Percentiles rank a stretch among this genome's conserved stretches.
Evolutionary conservation across 176 grass and related monocot genomes (phyloP).

Genomic region (Oryza coarctata): DNA sequence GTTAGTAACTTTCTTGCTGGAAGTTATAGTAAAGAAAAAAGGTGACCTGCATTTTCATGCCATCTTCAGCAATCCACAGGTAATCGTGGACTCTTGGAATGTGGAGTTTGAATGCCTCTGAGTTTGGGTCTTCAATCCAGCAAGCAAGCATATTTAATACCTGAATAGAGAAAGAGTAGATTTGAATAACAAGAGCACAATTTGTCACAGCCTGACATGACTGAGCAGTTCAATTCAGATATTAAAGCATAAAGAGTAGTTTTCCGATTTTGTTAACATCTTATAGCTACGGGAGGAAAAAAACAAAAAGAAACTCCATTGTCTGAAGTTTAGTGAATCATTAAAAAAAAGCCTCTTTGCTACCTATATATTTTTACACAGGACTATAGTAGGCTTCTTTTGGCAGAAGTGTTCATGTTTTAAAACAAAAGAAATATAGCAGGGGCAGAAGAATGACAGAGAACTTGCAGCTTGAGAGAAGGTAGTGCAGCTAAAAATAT

Average conservation of each 20-base stretch:
- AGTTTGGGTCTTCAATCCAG: conserved; percentile 95
- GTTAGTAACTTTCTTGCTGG: neutral
- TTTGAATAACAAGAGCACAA: neutral
- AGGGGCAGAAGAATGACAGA: neutral
- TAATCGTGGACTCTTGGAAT: conserved; percentile 78
- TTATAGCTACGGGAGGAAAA: neutral
- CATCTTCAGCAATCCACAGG: conserved; percentile 97
- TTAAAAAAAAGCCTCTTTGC: conserved; percentile 37
- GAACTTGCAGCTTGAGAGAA: neutral
- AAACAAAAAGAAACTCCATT: neutral
- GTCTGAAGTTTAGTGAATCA: neutral
- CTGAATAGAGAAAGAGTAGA: conserved; percentile 39
- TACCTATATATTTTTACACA: conserved; percentile 39
- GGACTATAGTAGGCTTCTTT: conserved; percentile 17
- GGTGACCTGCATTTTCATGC: conserved; percentile 93
- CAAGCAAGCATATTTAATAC: conserved; percentile 96
- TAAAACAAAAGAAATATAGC: conserved; percentile 9
- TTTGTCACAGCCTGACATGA: neutral
- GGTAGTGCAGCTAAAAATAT: neutral
- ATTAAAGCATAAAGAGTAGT: conserved; percentile 7
- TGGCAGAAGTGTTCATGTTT: conserved; percentile 22
- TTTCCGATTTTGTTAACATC: neutral
- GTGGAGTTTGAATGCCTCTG: conserved; percentile 87
- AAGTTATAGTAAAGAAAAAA: neutral
- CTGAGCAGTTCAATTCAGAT: conserved; percentile 4